Conservation (phyloP, 257 asterid species). For the Osmanthus fragrans region DNA sequence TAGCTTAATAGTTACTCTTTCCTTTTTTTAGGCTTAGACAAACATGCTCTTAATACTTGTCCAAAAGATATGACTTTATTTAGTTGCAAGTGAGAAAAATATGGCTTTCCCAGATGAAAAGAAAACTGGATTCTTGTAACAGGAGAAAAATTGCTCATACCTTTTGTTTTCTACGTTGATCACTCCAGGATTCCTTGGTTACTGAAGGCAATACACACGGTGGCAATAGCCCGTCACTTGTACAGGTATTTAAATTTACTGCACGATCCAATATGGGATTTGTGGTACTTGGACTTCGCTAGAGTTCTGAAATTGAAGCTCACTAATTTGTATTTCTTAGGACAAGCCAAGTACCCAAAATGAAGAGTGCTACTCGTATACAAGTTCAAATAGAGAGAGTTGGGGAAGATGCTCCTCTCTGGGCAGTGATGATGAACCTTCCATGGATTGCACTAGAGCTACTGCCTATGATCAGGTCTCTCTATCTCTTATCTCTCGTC, state of each 20-base stretch:
- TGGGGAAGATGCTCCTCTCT: conserved; percentile 98
- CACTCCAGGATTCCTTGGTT: conserved; percentile 65
- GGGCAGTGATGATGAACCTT: conserved; percentile 71
- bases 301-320: neutral
- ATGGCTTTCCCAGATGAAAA: neutral
- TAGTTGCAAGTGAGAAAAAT: neutral
- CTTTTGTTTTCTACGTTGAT: conserved; percentile 4
- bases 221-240: conserved; percentile 41
- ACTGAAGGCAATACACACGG: conserved; percentile 45
- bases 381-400: conserved; percentile 93
- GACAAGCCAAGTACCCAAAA: conserved; percentile 60
- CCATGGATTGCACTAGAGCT: conserved; percentile 39
- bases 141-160: neutral
- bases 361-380: conserved; percentile 89
- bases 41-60: neutral
- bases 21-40: neutral
- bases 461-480: conserved; percentile 61
- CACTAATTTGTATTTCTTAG: conserved; percentile 34
- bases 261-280: conserved; percentile 8
- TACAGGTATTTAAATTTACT: conserved; percentile 51
- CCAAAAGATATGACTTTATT: neutral
- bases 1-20: neutral
- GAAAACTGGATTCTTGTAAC: neutral
- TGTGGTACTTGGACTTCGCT: conserved; percentile 18
- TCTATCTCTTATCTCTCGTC: conserved; percentile 36